These are phyloP conservation scores for Aegilops bicornis DNA, from an alignment of 176 grass and related monocot species.

Conservation along the genomic window DNA sequence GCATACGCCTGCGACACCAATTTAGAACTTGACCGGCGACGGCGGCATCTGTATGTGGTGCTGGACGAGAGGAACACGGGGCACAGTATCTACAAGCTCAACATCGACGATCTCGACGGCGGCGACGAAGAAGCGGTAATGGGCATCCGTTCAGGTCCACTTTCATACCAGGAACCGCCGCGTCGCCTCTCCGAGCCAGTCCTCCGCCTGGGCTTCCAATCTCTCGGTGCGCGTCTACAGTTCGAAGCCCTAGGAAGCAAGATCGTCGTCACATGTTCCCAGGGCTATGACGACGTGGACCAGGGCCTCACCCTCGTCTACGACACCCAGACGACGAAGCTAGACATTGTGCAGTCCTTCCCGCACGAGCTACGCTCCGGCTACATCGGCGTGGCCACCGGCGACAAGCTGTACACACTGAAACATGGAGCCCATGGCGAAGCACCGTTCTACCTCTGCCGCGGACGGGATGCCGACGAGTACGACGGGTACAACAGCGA, in stretches of 20 bases:
- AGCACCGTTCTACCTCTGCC: background rate
- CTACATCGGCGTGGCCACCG: background rate
- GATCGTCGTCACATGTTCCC: background rate
- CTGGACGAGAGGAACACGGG: background rate
- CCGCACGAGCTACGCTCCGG: too few relatives aligned
- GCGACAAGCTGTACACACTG: background rate
- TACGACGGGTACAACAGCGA: background rate
- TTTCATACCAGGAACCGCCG: background rate
- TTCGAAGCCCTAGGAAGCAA: background rate
- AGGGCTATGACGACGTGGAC: too few relatives aligned
- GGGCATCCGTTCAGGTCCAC: background rate
- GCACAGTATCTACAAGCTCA: background rate
- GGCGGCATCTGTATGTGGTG: background rate
- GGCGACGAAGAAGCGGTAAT: background rate
- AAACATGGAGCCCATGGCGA: background rate
- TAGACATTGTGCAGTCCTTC: background rate
- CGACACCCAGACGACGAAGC: background rate
- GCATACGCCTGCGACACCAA: background rate
- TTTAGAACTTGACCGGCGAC: background rate
- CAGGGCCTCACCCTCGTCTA: background rate
- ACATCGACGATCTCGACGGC: background rate
- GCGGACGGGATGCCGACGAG: background rate
- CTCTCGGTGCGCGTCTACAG: background rate
- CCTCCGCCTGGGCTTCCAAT: background rate
- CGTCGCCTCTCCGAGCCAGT: background rate